Percentiles rank a stretch among this genome's conserved stretches.
Evolutionary conservation across 371 early-diverging fungal genomes (phyloP).

Genomic region (Blastocladiella emersonii): DNA sequence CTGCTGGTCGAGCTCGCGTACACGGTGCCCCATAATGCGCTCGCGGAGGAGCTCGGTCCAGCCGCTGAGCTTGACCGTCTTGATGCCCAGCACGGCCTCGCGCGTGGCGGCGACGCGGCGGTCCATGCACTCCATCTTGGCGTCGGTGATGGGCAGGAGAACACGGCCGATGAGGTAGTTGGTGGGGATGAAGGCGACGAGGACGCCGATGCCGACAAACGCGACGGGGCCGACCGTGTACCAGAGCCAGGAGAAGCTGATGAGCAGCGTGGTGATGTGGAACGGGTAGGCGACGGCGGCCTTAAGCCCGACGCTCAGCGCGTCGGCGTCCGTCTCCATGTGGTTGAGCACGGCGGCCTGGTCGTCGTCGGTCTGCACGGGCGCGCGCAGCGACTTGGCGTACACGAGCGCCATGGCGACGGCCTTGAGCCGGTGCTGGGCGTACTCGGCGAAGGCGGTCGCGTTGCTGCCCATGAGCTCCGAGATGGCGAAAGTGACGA

Average conservation of each 20-base stretch:
- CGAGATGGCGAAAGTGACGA: neutral
- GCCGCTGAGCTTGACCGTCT: constrained; percentile 55
- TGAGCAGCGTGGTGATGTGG: too few relatives aligned
- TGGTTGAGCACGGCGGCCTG: neutral
- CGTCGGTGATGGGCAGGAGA: neutral
- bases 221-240: constrained; percentile 65
- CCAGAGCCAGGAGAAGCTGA: constrained; percentile 60
- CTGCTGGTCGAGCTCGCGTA: neutral
- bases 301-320: constrained; percentile 22
- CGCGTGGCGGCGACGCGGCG: neutral
- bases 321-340: neutral
- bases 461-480: neutral
- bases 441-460: neutral
- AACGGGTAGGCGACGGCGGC: constrained; percentile 90
- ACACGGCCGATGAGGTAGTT: too few relatives aligned
- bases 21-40: neutral
- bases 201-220: constrained; percentile 71
- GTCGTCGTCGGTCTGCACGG: neutral
- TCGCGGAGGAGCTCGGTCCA: neutral
- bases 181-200: constrained; percentile 20
- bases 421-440: neutral
- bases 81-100: neutral
- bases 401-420: neutral
- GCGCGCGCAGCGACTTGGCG: neutral
- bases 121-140: neutral